phyloP scores from a whole-genome alignment of 805 yeast genomes.

The Pichia phayaonensis region DNA sequence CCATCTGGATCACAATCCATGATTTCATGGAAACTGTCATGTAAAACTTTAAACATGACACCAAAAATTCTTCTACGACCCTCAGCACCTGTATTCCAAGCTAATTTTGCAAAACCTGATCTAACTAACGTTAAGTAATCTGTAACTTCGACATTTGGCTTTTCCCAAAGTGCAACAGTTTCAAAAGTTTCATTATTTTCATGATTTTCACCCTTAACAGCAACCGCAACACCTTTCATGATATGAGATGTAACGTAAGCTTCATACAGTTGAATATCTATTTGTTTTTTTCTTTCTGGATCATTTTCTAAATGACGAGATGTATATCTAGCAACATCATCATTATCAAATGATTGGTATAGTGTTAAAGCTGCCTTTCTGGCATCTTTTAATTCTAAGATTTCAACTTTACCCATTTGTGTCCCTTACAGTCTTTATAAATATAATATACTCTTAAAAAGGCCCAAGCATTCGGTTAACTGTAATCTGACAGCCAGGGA shows the following conservation, averaged over 20 bases:
- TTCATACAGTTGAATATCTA: slow-evolving; percentile 39
- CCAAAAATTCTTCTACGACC: slow-evolving; percentile 44
- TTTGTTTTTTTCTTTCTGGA: slow-evolving; percentile 24
- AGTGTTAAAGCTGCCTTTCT: slow-evolving; percentile 30
- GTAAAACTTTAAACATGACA: slow-evolving; percentile 44
- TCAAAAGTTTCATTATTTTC: slow-evolving; percentile 33
- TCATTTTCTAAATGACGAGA: slow-evolving; percentile 28
- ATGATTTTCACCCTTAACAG: slow-evolving; percentile 36
- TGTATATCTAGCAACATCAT: slow-evolving; percentile 27
- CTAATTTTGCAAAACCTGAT: slow-evolving; percentile 45
- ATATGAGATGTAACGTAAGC: slow-evolving; percentile 46
- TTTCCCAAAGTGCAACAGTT: slow-evolving; percentile 49
- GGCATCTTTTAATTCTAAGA: slow-evolving; percentile 23
- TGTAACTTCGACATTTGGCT: slow-evolving; percentile 32
- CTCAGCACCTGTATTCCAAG: slow-evolving; percentile 39
- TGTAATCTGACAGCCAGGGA: background rate
- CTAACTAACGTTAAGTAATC: slow-evolving; percentile 40
- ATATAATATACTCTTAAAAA: too few species aligned
- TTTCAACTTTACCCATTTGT: slow-evolving; percentile 20
- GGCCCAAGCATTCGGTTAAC: too few species aligned
- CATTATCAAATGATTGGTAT: slow-evolving; percentile 28
- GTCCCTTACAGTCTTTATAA: too few species aligned
- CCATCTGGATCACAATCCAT: slow-evolving; percentile 31
- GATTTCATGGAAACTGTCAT: slow-evolving; percentile 39
- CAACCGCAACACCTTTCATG: slow-evolving; percentile 41